Evolutionary conservation across 164 flowering plant genomes (phyloP).

Genomic region (Aristolochia contorta): DNA sequence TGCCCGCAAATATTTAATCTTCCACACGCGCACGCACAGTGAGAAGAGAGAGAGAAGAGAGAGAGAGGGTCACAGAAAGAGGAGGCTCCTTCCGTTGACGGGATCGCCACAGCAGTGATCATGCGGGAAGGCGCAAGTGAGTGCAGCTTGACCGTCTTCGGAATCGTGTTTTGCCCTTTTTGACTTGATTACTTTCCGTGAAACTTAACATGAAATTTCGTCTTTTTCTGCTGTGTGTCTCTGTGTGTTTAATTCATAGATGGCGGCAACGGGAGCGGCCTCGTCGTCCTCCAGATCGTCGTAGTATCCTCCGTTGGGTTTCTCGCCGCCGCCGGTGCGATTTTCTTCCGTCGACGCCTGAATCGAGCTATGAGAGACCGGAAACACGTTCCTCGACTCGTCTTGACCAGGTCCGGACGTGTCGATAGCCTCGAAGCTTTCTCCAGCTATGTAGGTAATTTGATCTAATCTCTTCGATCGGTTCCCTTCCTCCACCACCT

Average conservation of each 20-base stretch:
- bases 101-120: too few species aligned
- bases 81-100: too few species aligned
- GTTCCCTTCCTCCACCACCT: not conserved
- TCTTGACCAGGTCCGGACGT: conserved; percentile 42
- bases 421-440: conserved; percentile 50
- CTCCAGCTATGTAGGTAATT: conserved; percentile 76
- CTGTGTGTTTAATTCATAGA: not conserved
- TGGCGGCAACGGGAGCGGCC: conserved; percentile 5
- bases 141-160: too few species aligned
- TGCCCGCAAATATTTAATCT: too few species aligned
- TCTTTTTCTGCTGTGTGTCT: not conserved
- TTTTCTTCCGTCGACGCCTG: conserved; percentile 13
- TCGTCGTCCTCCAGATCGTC: conserved; percentile 20
- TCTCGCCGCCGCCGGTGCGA: conserved; percentile 19
- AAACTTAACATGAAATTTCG: not conserved
- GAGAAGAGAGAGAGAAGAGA: too few species aligned
- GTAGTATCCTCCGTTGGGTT: conserved; percentile 25
- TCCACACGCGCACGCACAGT: too few species aligned
- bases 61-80: too few species aligned
- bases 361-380: conserved; percentile 9
- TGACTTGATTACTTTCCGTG: not conserved
- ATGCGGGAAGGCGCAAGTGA: too few species aligned
- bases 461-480: not conserved
- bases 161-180: not conserved
- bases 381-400: conserved; percentile 33